Evolutionary conservation across 805 yeast species (phyloP), one percentile per base, ranked within the genome.

Genomic region (Torulaspora indica): DNA sequence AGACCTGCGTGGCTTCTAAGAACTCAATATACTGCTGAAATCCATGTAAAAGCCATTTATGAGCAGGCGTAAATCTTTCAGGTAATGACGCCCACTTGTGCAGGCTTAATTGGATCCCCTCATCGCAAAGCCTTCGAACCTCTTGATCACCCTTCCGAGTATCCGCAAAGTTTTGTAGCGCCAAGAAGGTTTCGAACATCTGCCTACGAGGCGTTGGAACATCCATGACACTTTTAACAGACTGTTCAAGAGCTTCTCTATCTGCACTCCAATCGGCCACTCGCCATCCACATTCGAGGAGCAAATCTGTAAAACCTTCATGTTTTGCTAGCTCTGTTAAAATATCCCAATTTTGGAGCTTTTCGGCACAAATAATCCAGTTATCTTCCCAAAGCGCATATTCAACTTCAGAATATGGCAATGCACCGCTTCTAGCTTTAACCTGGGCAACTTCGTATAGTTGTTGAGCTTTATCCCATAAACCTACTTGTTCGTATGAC

Each of bases 221-320:
- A 66, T 93, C 98, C 96, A 93, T 89, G 4, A 93, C 95, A 34
- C 95, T 85, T 64, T 89, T 87, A 20, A 93, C 95, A 1, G 95
- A 84, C 58, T 87, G 96, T 59, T 90, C 97, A 30, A 93, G 70
- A 0, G 98, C 93, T 52, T 91, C 98, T 51, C 90, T 77, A 58
- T 95, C 98, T 7, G 95, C 82, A 48, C 82, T 83, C 98, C 98
- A 93, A 59, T 93, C 98, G 6, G 98, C 97, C 31, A 93, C 95
- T 58, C 99, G 76, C 99, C 99, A 93, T 30, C 98, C 98, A 74
- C 98, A 95, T 64, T 93, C 99, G n/a, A 93, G 71, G 20, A 95
- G 69, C 52, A 93, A 72, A 58, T 93, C 98, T 0, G 97, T 89
- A 61, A 91, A 95, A 0, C 97, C 97, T 71, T 95, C 99, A 59